Evolutionary conservation across 2,329 filamentous ascomycete genomes (phyloP), one percentile per base, ranked within the genome.

Genomic region (Claviceps lovelessii): DNA sequence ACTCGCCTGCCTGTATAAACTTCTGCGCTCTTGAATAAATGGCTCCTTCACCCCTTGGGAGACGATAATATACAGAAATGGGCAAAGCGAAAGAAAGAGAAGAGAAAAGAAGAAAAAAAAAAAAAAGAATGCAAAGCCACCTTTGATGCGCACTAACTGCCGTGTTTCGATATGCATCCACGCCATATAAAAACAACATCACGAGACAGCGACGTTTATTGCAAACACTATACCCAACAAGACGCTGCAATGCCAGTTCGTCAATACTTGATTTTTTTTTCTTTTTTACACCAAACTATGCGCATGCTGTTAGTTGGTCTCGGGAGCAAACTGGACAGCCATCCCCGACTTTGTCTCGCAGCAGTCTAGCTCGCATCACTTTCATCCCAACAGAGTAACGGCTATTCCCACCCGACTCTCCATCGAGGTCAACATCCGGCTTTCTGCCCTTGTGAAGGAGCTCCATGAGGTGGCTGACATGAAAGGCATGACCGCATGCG

Each of bases 401-500:
- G 31, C 69, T 68, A 54, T 67, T 68, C 17, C 72, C 67, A 11
- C 74, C 71, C 45, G 70, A 68, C 3, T 68, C 68, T 17, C 68
- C 72, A 2, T 71, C 72, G 33, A 78, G 70, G 3, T 74, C 71
- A 4, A 72, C 66, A 55, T 84, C 78, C 6, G 68, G 65, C 31
- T 67, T 67, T 65, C 70, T 74, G 54, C 62, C 76, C 42, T 71
- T 70, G 48, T 76, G 65, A 51, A 82, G 60, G 55, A 71, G 69
- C 60, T 76, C 75, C 15, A 91, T 68, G 19, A 93, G 70, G 63
- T 90, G 89, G 4, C 78, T 76, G 1, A 90, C 74, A 62, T 94
- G 88, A 66, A 87, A 93, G 31, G 89, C 83, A 64, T 93, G 88
- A 0, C 87, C 85, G 64, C 88, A 94, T 1, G 84, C 83, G 65